Evolutionary conservation across 164 flowering plant species (phyloP).

Genomic region (Amborella trichopoda): DNA sequence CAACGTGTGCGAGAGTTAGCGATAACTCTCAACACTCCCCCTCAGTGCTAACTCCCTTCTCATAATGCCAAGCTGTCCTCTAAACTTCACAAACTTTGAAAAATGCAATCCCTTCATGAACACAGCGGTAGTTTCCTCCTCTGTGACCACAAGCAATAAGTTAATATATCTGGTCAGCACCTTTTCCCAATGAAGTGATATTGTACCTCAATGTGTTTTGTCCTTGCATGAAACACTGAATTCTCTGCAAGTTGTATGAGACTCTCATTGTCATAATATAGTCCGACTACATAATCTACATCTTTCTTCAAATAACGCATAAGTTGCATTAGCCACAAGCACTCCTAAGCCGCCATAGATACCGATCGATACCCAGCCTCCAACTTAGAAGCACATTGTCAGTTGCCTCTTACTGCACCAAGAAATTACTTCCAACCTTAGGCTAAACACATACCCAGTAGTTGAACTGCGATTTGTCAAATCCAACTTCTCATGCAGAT

Average conservation of each 20-base stretch:
- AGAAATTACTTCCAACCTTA: conserved; percentile 4
- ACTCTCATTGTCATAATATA: conserved; percentile 2
- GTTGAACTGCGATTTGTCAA: conserved; percentile 1
- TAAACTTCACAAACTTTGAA: background rate
- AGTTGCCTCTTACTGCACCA: conserved; percentile 10
- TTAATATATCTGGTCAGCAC: background rate
- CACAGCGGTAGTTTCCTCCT: background rate
- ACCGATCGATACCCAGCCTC: conserved; percentile 6
- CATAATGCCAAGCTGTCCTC: background rate
- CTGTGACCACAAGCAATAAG: background rate
- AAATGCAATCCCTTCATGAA: background rate
- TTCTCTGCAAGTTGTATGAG: background rate
- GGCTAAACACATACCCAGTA: conserved; percentile 4
- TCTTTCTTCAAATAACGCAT: background rate
- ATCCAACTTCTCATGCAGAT: background rate
- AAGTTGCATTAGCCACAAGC: conserved; percentile 4
- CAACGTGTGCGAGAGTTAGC: background rate
- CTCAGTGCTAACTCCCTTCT: background rate
- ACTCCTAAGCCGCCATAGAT: conserved; percentile 5
- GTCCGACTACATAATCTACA: background rate
- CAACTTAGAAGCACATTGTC: conserved; percentile 3
- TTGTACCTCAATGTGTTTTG: background rate
- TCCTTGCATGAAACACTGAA: background rate
- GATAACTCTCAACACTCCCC: background rate
- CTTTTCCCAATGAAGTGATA: background rate